These are phyloP conservation scores for Sporothrix humicola DNA, from an alignment of 2,329 filamentous ascomycete genomes.

Conservation along the genomic window DNA sequence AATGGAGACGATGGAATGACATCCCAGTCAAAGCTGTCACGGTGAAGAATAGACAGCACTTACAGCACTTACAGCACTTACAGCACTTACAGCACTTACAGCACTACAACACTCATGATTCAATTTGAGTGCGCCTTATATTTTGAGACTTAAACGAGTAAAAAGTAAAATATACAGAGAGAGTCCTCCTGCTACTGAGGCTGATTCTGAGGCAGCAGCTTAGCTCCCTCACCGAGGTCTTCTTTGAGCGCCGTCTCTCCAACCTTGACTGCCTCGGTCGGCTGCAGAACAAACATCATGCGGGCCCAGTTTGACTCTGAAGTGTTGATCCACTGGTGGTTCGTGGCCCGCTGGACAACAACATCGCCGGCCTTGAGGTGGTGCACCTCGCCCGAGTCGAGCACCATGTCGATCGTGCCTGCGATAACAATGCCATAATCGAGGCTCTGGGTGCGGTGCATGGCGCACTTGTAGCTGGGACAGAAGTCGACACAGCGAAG, in stretches of 20 bases:
- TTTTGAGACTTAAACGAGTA: no score
- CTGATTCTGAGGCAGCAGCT: background rate
- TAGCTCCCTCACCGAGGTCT: background rate
- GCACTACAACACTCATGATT: no score
- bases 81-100: no score
- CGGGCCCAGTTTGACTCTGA: background rate
- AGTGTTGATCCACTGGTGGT: background rate
- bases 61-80: no score
- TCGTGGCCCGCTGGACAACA: background rate
- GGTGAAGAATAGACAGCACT: no score
- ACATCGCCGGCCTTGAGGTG: background rate
- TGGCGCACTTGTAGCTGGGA: slow-evolving; percentile 1
- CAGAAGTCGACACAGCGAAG: background rate
- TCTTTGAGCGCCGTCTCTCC: background rate
- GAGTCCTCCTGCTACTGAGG: no score
- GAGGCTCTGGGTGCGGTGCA: background rate
- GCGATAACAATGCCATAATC: background rate
- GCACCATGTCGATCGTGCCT: background rate
- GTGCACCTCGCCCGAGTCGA: background rate
- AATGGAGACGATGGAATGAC: no score
- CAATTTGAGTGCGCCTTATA: no score
- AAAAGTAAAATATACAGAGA: no score
- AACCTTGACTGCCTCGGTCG: background rate
- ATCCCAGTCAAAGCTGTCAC: no score
- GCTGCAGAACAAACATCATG: background rate